Percentiles rank a stretch among this genome's conserved stretches.
These are phyloP conservation scores for Meyerozyma sp. DNA, from an alignment of 1,139 yeast genomes.

Conservation along the genomic window DNA sequence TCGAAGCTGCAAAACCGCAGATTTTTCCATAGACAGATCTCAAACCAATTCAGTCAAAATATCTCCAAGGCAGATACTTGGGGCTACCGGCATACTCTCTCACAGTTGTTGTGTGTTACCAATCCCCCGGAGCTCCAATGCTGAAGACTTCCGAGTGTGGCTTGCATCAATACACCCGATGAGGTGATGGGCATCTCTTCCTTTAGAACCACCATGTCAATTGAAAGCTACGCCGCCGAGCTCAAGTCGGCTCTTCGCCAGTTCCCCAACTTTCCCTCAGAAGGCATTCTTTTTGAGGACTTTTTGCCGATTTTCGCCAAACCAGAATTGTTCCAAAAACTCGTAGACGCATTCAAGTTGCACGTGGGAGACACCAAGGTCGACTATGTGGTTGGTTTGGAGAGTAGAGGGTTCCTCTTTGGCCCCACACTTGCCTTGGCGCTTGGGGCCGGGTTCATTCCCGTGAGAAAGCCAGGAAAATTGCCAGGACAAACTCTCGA, in stretches of 20 bases:
- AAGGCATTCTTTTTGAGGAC: slow-evolving; percentile 94
- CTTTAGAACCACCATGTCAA: background rate
- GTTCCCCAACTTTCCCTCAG: slow-evolving; percentile 88
- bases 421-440: slow-evolving; percentile 95
- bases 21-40: slow-evolving; percentile 4
- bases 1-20: slow-evolving; percentile 9
- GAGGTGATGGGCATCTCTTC: background rate
- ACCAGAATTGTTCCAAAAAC: slow-evolving; percentile 74
- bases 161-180: slow-evolving; percentile 4
- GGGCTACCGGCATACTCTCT: background rate
- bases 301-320: slow-evolving; percentile 87
- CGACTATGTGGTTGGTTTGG: slow-evolving; percentile 90
- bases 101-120: slow-evolving; percentile 6
- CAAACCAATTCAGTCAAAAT: slow-evolving; percentile 1
- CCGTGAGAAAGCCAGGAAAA: slow-evolving; percentile 92
- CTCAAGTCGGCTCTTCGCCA: slow-evolving; percentile 65
- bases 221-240: slow-evolving; percentile 39
- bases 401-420: slow-evolving; percentile 93
- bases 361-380: slow-evolving; percentile 66
- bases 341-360: slow-evolving; percentile 73
- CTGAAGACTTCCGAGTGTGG: background rate
- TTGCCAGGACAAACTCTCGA: slow-evolving; percentile 78
- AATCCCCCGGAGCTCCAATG: slow-evolving; percentile 1
- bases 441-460: slow-evolving; percentile 84
- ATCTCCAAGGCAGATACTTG: background rate